A percentile compares a stretch with the other conserved stretches of the same genome.
phyloP scores from a whole-genome alignment of 1,284 basidiomycete genomes.

The Ustilago trichophora region DNA sequence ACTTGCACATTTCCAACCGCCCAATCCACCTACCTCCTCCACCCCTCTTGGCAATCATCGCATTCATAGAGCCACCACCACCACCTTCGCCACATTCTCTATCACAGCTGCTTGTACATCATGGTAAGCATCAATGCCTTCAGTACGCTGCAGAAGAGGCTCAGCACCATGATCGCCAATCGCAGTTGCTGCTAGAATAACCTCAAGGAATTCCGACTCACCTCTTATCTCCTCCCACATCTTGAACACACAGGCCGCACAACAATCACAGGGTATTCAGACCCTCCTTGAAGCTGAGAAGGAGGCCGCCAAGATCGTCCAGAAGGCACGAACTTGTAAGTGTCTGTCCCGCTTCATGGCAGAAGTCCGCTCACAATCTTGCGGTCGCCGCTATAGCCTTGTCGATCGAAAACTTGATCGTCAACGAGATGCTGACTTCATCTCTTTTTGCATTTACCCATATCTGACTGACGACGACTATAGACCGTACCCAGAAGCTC shows the following conservation, averaged over 20 bases:
- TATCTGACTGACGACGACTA: no score
- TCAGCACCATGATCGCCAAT: no score
- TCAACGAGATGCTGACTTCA: no score
- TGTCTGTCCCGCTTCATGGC: no score
- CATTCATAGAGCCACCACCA: neutral
- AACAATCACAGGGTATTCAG: slow-evolving; percentile 94
- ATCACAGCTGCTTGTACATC: slow-evolving; percentile 4
- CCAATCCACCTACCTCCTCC: slow-evolving; percentile 18
- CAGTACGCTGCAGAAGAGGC: no score
- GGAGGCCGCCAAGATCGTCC: slow-evolving; percentile 95
- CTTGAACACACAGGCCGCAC: slow-evolving; percentile 78
- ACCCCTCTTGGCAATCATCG: slow-evolving; percentile 5
- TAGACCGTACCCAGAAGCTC: slow-evolving; percentile 93
- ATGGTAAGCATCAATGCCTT: slow-evolving; percentile 14
- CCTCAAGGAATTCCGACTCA: no score
- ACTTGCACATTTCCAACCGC: no score
- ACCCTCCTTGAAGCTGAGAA: slow-evolving; percentile 98
- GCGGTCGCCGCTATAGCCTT: no score
- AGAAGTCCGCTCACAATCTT: no score
- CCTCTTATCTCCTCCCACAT: no score
- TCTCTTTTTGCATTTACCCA: neutral
- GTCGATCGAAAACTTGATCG: no score
- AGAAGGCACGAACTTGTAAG: slow-evolving; percentile 92
- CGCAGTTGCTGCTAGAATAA: no score
- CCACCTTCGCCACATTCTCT: neutral